Evolutionary conservation across 148 eudicot genomes (phyloP), one percentile per base, ranked within the genome.

Genomic region (Nyssa sinensis): DNA sequence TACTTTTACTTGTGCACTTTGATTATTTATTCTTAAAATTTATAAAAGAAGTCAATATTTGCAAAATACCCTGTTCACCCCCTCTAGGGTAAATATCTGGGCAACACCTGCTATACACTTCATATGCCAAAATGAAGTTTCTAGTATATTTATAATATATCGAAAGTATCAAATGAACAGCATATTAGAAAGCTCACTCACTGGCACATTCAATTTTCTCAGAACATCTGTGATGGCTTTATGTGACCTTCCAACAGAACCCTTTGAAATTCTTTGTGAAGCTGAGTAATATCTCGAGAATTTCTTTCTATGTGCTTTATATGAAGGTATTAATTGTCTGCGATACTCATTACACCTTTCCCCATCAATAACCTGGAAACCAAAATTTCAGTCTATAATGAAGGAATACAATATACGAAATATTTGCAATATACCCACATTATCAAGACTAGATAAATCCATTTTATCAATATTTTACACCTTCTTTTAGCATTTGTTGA

Each of bases 261-360:
- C 74, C 25, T 78, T 82, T 61, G 80, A 51, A 73, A 59, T 64
- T 47, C 74, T 79, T 33, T 47, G 75, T 21, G 83, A 37, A 19
- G 75, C 78, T 34, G 84, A 75, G 29, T 73, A 66, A 64, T 74
- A 79, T 34, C 78, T 81, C 19, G 71, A 63, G 60, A 76, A 87
- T 44, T 84, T 87, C 63, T 85, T 80, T 81, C 97, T 84, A 60
- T 88, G 89, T 39, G 92, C 91, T 86, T 94, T 94, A 79, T 94
- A 94, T 60, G 98, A 92, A 33, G 98, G 93, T 65, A 94, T 83
- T 70, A 90, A 35, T 66, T 82, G 89, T 76, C 88, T 85, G 41
- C 98, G 84, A 62, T 88, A 84, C 53, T 86, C 90, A 78, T 90
- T 84, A 24, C 96, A 92, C 76, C 93, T 81, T 84, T 94, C 96